These are phyloP conservation scores for Solanum chmielewskii DNA, from an alignment of 257 asterid species.

Conservation along the genomic window DNA sequence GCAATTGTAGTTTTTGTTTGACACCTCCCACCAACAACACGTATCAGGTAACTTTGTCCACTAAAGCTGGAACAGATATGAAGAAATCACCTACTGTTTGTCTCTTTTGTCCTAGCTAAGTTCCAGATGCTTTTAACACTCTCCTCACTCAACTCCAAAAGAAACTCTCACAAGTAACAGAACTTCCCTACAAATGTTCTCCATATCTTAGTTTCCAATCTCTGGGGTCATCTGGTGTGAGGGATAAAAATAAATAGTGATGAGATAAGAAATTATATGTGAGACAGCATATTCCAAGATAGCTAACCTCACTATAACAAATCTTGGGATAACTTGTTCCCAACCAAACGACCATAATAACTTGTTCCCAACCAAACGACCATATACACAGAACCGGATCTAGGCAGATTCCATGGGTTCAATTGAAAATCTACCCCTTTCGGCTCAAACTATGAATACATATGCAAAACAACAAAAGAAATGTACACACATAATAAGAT, in stretches of 20 bases:
- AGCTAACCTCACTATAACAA: too few relatives aligned
- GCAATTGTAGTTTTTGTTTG: background rate
- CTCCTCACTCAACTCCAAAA: background rate
- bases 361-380: too few relatives aligned
- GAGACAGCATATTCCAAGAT: too few relatives aligned
- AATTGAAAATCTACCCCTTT: background rate
- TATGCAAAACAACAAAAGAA: background rate
- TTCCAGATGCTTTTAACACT: background rate
- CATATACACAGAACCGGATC: background rate
- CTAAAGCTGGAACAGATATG: background rate
- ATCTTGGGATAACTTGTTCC: too few relatives aligned
- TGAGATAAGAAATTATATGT: too few relatives aligned
- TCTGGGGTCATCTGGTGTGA: background rate
- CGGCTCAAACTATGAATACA: background rate
- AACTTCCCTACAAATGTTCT: background rate
- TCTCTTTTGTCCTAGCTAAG: background rate
- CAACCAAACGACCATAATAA: too few relatives aligned
- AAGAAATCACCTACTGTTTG: background rate
- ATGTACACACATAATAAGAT: background rate
- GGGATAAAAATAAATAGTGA: too few relatives aligned
- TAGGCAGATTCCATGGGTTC: background rate
- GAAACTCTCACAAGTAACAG: background rate
- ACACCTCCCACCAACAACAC: background rate
- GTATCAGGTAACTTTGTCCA: background rate
- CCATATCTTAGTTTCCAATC: background rate